Evolutionary conservation across 1,139 yeast species (phyloP), one percentile per base, ranked within the genome.

Genomic region (Pichia sp.): DNA sequence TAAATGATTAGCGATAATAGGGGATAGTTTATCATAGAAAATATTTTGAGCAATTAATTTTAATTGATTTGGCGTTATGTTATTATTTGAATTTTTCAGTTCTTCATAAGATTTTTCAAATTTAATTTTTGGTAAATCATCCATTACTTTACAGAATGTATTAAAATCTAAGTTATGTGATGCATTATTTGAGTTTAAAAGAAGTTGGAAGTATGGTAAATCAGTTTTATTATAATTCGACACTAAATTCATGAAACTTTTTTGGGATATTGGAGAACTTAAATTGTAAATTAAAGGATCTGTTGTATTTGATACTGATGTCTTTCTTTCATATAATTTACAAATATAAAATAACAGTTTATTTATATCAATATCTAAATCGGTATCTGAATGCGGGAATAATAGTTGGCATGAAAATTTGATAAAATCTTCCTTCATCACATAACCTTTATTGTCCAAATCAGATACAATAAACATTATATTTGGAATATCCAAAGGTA

Each of bases 391-490:
- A 30, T 45, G 44, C 14, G 52, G 49, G 14, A 76, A 70, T 45
- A 81, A 76, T 56, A 85, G 70, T 38, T 82, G 73, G 51, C 74
- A 69, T 56, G 82, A 76, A 63, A 85, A 82, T 39, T 73, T 71
- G 42, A 78, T 68, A 79, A 87, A 86, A 60, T 86, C 90, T 16
- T 68, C 63, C 47, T 80, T 76, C 43, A 76, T 75, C 48, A 85
- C 70, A 58, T 74, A 83, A 1, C 91, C 91, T 61, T 83, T 84
- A 54, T 74, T 73, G 44, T 76, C 75, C 52, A 74, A 73, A 65
- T 85, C 93, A 29, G 88, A 82, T 42, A 84, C 76, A 51, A 84
- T 72, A 62, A 82, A 85, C 51, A 85, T 77, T 56, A 85, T 62
- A 14, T 78, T 79, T 58, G 72, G 56, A 9, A 67, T 59, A 49